Conservation (phyloP, 345 rosid species). For the Salix suchowensis region DNA sequence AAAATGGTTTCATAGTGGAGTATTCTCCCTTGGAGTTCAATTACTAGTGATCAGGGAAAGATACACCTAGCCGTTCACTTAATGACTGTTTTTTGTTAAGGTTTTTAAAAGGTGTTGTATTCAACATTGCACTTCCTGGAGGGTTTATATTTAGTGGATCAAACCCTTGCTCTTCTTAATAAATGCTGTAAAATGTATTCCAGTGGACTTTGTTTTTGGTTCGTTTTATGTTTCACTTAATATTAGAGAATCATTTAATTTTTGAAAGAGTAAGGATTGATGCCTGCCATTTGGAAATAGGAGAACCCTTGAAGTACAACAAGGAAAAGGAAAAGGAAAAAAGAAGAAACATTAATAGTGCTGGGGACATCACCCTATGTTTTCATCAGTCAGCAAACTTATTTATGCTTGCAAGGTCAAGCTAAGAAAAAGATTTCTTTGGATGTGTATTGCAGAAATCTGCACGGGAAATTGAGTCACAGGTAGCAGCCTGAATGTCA, state of each 20-base stretch:
- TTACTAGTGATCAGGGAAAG: not conserved
- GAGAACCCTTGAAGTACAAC: not conserved
- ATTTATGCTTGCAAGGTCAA: not conserved
- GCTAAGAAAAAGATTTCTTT: not conserved
- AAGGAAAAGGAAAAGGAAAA: not conserved
- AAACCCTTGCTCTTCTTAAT: not conserved
- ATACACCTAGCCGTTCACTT: not conserved
- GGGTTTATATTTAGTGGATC: not conserved
- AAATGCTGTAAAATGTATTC: not conserved
- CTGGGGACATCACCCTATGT: not conserved
- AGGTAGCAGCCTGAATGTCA: not conserved
- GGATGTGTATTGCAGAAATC: too few relatives aligned
- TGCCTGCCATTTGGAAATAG: not conserved
- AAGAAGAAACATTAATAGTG: not conserved
- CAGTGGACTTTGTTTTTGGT: not conserved
- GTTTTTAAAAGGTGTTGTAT: not conserved
- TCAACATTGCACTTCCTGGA: not conserved
- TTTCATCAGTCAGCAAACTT: not conserved
- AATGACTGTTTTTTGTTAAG: not conserved
- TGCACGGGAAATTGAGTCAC: not conserved
- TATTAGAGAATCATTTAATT: not conserved
- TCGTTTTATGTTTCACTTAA: not conserved
- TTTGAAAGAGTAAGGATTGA: not conserved
- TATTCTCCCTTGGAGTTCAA: not conserved
- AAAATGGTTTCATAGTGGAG: not conserved